These are phyloP conservation scores for Pythium inflatum DNA, from an alignment of 352 stramenopile genomes.

Conservation along the genomic window DNA sequence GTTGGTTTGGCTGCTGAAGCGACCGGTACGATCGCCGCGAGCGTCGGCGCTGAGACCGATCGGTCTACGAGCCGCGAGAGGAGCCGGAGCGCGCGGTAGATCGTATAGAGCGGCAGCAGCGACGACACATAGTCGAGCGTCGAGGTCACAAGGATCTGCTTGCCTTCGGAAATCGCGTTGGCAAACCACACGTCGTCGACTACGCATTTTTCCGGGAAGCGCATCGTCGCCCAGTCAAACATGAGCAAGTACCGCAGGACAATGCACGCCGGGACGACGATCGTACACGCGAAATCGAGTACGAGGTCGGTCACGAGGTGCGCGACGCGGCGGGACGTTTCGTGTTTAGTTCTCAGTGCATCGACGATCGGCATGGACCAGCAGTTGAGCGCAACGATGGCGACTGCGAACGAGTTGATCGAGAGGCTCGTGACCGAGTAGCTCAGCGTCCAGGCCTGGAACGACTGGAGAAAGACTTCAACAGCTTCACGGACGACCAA, in stretches of 20 bases:
- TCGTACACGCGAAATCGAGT: conserved; percentile 19
- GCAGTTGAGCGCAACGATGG: conserved; percentile 9
- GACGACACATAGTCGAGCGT: conserved; percentile 23
- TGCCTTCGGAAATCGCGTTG: conserved; percentile 17
- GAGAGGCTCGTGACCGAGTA: background rate
- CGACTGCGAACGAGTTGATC: conserved; percentile 6
- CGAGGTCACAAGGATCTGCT: conserved; percentile 27
- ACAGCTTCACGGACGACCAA: too few relatives aligned
- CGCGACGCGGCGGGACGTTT: background rate
- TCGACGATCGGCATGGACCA: background rate
- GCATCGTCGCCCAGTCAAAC: conserved; percentile 4
- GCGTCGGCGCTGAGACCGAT: too few relatives aligned
- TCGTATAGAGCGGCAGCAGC: too few relatives aligned
- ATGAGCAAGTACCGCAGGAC: conserved; percentile 12
- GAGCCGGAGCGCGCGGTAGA: too few relatives aligned
- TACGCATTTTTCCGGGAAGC: background rate
- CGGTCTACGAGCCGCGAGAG: too few relatives aligned
- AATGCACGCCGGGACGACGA: conserved; percentile 22
- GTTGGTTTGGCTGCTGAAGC: too few relatives aligned
- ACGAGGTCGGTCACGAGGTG: conserved; percentile 3
- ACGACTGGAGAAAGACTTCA: conserved; percentile 10
- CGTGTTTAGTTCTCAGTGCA: too few relatives aligned
- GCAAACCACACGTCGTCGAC: conserved; percentile 19
- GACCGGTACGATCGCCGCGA: too few relatives aligned
- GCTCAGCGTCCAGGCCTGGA: conserved; percentile 10